These are phyloP conservation scores for Phytophthora palmivora DNA, from an alignment of 352 stramenopile genomes.

Conservation along the genomic window DNA sequence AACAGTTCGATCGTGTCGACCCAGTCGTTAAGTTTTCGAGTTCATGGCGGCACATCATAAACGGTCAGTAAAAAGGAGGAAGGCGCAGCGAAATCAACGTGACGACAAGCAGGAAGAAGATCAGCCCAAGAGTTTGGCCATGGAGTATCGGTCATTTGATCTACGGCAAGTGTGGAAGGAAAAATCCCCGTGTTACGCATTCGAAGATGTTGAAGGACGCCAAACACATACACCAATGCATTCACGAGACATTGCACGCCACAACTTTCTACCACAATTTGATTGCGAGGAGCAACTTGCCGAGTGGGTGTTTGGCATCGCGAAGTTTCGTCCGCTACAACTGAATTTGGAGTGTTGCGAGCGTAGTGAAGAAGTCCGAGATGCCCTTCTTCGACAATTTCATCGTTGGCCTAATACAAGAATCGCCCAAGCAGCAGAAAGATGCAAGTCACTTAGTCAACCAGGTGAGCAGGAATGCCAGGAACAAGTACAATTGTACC, in stretches of 20 bases:
- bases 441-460: constrained; percentile 11
- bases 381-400: constrained; percentile 35
- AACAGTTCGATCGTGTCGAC: background rate
- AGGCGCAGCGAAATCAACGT: background rate
- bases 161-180: constrained; percentile 12
- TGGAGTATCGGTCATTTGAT: constrained; percentile 4
- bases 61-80: constrained; percentile 11
- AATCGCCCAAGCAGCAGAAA: constrained; percentile 7
- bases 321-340: constrained; percentile 29
- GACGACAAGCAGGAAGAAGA: constrained; percentile 2
- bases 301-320: constrained; percentile 26
- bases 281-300: constrained; percentile 18
- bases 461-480: constrained; percentile 17
- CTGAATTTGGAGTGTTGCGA: constrained; percentile 22
- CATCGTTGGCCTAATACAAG: constrained; percentile 37
- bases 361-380: constrained; percentile 27
- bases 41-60: constrained; percentile 27
- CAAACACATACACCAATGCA: constrained; percentile 1
- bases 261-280: constrained; percentile 6
- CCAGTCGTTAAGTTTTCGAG: background rate
- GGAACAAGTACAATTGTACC: constrained; percentile 37
- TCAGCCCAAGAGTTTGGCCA: background rate
- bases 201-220: background rate
- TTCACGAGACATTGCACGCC: background rate
- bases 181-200: background rate